Evolutionary conservation across 257 asterid genomes (phyloP).

Genomic region (Dorcoceras hygrometricum): DNA sequence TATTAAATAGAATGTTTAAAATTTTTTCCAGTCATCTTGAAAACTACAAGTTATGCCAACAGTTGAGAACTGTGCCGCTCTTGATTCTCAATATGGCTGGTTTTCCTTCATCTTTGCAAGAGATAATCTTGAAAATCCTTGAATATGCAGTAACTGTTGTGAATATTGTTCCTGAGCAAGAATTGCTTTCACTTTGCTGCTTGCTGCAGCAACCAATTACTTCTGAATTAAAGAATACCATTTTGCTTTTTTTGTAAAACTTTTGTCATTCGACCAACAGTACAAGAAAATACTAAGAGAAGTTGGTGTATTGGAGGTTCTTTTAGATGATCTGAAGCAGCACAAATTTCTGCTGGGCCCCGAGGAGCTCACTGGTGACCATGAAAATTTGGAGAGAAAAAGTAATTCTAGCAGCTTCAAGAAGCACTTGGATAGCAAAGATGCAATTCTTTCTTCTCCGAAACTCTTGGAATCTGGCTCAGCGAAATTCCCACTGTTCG

Average conservation of each 20-base stretch:
- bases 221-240: conserved; percentile 72
- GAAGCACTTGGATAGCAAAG: conserved; percentile 73
- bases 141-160: conserved; percentile 97
- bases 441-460: conserved; percentile 93
- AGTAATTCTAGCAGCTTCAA: conserved; percentile 71
- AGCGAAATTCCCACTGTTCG: conserved; percentile 74
- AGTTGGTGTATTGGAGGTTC: conserved; percentile 95
- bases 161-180: conserved; percentile 95
- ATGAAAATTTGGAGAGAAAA: conserved; percentile 56
- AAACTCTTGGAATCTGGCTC: conserved; percentile 82
- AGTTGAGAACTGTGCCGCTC: conserved; percentile 90
- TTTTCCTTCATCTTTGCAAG: conserved; percentile 79
- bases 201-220: conserved; percentile 89
- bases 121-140: conserved; percentile 91
- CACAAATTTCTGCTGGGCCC: conserved; percentile 72
- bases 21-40: conserved; percentile 94
- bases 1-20: conserved; percentile 85
- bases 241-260: conserved; percentile 89
- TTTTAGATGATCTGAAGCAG: conserved; percentile 93
- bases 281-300: conserved; percentile 94
- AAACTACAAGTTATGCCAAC: conserved; percentile 89
- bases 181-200: conserved; percentile 94
- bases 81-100: conserved; percentile 96
- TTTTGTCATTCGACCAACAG: conserved; percentile 92
- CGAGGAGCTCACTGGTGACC: conserved; percentile 54